These are phyloP conservation scores for Nothophoma quercina DNA, from an alignment of 2,329 filamentous ascomycete species.

Conservation along the genomic window DNA sequence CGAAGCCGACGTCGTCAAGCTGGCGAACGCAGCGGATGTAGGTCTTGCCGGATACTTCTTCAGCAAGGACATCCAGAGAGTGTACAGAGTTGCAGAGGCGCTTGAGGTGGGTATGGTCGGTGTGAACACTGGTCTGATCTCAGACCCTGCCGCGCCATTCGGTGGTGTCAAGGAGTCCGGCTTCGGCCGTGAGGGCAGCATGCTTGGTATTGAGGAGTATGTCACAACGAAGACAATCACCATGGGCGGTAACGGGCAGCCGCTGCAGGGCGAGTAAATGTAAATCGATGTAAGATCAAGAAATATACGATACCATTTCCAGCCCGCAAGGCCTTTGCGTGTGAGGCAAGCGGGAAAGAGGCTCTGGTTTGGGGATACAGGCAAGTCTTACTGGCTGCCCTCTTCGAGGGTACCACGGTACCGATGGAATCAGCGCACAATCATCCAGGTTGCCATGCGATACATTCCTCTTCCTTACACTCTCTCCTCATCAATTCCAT, in stretches of 20 bases:
- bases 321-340: background rate
- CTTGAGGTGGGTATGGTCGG: slow-evolving; percentile 89
- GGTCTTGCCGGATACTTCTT: slow-evolving; percentile 96
- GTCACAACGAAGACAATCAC: slow-evolving; percentile 57
- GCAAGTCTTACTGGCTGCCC: no score
- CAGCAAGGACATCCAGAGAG: slow-evolving; percentile 66
- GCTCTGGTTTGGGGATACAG: background rate
- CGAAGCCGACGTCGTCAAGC: slow-evolving; percentile 83
- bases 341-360: background rate
- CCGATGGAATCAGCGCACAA: no score
- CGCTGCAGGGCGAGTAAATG: slow-evolving; percentile 56
- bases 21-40: slow-evolving; percentile 84
- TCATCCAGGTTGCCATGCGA: no score
- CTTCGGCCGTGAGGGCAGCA: slow-evolving; percentile 60
- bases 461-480: no score
- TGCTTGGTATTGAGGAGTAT: slow-evolving; percentile 60
- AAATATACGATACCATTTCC: background rate
- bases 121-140: slow-evolving; percentile 60
- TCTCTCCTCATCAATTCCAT: no score
- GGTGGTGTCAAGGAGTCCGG: slow-evolving; percentile 60
- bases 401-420: no score
- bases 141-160: slow-evolving; percentile 57
- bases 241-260: slow-evolving; percentile 68
- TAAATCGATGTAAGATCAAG: background rate
- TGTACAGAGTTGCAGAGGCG: slow-evolving; percentile 68